Conservation (phyloP, 179 eudicot genomes). For the Beta lomatogona region DNA sequence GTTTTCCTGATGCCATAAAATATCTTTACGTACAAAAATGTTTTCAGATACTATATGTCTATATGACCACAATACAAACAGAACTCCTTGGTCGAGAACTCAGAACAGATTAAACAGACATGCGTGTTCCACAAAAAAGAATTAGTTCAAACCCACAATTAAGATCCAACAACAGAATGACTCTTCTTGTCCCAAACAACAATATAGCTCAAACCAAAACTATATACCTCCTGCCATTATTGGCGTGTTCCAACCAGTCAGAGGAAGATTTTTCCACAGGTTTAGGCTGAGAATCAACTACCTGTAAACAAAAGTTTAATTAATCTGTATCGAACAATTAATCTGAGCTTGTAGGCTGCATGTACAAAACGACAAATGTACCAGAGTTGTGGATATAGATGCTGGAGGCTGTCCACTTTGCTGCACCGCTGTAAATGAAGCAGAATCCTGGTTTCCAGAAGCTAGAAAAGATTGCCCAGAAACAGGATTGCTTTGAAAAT, state of each 20-base stretch:
- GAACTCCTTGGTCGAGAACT: neutral
- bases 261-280: constrained; percentile 47
- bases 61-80: neutral
- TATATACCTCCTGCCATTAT: constrained; percentile 67
- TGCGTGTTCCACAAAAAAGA: neutral
- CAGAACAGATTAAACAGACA: neutral
- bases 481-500: constrained; percentile 42
- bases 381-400: constrained; percentile 31
- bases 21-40: neutral
- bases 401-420: constrained; percentile 44
- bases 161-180: constrained; percentile 3
- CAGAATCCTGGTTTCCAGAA: constrained; percentile 44
- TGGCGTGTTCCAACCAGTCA: constrained; percentile 79
- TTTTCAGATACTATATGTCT: neutral
- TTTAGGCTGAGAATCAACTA: constrained; percentile 38
- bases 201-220: constrained; percentile 6
- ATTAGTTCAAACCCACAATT: constrained; percentile 4
- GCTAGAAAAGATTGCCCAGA: constrained; percentile 47
- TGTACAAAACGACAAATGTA: constrained; percentile 24
- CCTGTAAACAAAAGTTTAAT: constrained; percentile 42
- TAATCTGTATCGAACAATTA: neutral
- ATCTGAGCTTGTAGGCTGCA: constrained; percentile 3
- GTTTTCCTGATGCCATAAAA: neutral
- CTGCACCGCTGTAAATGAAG: constrained; percentile 42
- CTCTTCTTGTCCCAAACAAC: neutral